Percentiles rank a stretch among this genome's conserved stretches.
Evolutionary conservation across 306 rosid species (phyloP).

Genomic region (Fragaria iinumae): DNA sequence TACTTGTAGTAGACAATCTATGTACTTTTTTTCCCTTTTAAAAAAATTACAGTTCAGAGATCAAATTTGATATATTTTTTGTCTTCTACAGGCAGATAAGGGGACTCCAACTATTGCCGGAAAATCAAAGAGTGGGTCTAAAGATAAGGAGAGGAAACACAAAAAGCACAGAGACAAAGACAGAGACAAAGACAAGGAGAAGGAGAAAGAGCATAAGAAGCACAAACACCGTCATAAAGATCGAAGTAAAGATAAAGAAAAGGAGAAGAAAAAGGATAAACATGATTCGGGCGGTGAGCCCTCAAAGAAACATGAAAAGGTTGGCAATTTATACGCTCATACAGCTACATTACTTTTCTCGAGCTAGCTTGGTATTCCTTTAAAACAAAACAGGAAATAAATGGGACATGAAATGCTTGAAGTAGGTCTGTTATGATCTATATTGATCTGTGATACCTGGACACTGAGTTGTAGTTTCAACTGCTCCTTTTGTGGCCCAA

Average conservation of each 20-base stretch:
- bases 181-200: constrained; percentile 75
- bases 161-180: constrained; percentile 76
- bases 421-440: neutral
- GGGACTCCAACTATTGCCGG: constrained; percentile 79
- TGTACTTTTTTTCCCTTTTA: neutral
- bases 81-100: constrained; percentile 67
- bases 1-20: neutral
- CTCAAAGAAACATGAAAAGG: constrained; percentile 96
- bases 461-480: constrained; percentile 3
- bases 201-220: constrained; percentile 95
- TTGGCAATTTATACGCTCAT: constrained; percentile 34
- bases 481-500: constrained; percentile 13
- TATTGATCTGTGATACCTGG: no score
- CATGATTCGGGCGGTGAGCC: constrained; percentile 82
- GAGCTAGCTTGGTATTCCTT: neutral
- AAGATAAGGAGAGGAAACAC: constrained; percentile 94
- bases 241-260: constrained; percentile 85
- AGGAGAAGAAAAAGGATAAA: constrained; percentile 92
- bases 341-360: constrained; percentile 19
- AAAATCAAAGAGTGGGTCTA: constrained; percentile 72
- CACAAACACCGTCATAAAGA: constrained; percentile 81
- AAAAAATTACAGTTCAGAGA: neutral
- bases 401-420: neutral
- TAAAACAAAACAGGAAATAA: neutral
- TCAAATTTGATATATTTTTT: neutral